Evolutionary conservation across 805 yeast species (phyloP).

Genomic region (Metschnikowia hibisci): DNA sequence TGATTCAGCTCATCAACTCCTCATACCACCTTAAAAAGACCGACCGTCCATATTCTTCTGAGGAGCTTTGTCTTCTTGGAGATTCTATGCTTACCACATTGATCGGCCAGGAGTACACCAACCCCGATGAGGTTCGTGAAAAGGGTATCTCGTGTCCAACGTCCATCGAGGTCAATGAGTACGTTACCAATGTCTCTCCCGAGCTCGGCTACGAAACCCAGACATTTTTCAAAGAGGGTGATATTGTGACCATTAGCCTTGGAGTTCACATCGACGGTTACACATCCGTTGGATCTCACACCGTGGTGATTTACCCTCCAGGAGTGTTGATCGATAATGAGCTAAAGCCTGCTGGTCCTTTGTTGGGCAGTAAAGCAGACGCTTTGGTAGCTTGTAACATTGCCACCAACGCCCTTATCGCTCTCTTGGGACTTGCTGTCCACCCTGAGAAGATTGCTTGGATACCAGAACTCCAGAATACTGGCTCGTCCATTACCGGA

Average conservation of each 20-base stretch:
- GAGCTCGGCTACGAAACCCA: slow-evolving; percentile 59
- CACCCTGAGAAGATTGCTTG: slow-evolving; percentile 65
- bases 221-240: slow-evolving; percentile 62
- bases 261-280: slow-evolving; percentile 97
- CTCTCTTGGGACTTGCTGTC: slow-evolving; percentile 67
- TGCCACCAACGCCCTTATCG: slow-evolving; percentile 82
- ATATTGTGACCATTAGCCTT: slow-evolving; percentile 74
- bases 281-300: slow-evolving; percentile 82
- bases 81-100: slow-evolving; percentile 70
- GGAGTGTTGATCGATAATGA: slow-evolving; percentile 36
- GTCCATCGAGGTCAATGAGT: slow-evolving; percentile 76
- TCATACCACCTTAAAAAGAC: slow-evolving; percentile 59
- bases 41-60: slow-evolving; percentile 46
- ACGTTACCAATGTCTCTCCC: slow-evolving; percentile 78
- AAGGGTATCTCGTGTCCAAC: slow-evolving; percentile 95
- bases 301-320: slow-evolving; percentile 77
- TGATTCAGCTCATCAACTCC: slow-evolving; percentile 63
- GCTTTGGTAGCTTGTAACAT: slow-evolving; percentile 84
- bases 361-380: slow-evolving; percentile 82
- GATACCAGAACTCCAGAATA: slow-evolving; percentile 22
- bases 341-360: slow-evolving; percentile 66
- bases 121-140: slow-evolving; percentile 58
- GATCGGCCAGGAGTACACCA: slow-evolving; percentile 55
- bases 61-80: slow-evolving; percentile 77
- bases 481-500: slow-evolving; percentile 53